Conservation (phyloP, 148 eudicot species). For the Chenopodium berlandieri region DNA sequence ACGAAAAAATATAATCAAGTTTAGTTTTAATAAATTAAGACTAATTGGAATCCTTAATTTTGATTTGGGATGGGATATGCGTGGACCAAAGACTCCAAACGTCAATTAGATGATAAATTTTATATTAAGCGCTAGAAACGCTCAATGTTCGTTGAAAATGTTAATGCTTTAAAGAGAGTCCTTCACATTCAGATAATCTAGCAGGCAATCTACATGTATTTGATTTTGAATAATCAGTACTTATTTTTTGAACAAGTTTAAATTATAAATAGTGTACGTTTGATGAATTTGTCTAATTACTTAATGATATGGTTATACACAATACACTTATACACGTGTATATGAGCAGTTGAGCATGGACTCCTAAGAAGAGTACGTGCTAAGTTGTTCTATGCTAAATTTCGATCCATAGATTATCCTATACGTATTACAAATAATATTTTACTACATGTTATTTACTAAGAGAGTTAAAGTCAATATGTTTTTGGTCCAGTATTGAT, state of each 20-base stretch:
- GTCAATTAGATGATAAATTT: neutral
- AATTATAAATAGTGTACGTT: neutral
- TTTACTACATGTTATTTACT: too few species aligned
- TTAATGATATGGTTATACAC: too few species aligned
- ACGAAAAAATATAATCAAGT: neutral
- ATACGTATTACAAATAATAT: too few species aligned
- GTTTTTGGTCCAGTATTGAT: too few species aligned
- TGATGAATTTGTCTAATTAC: neutral
- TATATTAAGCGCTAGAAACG: neutral
- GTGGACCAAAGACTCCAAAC: neutral
- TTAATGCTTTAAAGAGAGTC: neutral
- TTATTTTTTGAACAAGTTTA: neutral
- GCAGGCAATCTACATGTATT: neutral
- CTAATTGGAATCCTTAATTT: neutral
- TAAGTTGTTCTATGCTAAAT: too few species aligned
- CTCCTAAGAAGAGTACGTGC: too few species aligned
- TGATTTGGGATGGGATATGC: neutral
- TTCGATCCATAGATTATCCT: neutral
- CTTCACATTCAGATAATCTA: neutral
- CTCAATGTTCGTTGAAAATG: conserved; percentile 1
- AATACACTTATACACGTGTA: too few species aligned
- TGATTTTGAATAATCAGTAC: neutral
- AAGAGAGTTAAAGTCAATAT: too few species aligned
- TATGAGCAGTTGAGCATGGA: too few species aligned
- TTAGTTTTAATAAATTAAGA: neutral